Conservation (phyloP, 2,329 filamentous ascomycete genomes). For the Beauveria medogensis region DNA sequence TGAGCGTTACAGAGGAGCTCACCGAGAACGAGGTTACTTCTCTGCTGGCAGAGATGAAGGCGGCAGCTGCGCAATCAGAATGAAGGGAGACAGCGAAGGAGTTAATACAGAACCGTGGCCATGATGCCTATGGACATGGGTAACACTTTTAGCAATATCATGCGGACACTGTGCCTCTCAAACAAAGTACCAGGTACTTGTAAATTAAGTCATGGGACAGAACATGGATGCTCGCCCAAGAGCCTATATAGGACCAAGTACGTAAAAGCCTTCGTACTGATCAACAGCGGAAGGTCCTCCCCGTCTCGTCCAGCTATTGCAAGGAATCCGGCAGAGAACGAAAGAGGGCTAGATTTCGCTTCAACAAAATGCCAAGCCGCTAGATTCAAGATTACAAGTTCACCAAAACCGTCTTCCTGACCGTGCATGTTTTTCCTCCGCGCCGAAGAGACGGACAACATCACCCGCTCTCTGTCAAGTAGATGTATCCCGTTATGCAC, state of each 20-base stretch:
- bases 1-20: conserved; percentile 1
- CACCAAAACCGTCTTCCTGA: not conserved
- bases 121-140: not conserved
- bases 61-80: not conserved
- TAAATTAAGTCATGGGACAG: not conserved
- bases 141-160: not conserved
- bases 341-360: not conserved
- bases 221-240: not conserved
- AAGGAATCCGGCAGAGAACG: not conserved
- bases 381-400: conserved; percentile 8
- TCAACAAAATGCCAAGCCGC: not conserved
- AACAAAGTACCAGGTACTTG: not conserved
- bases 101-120: not conserved
- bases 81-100: not conserved
- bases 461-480: not conserved
- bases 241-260: conserved; percentile 5
- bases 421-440: not conserved
- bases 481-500: not conserved
- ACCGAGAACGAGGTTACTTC: not conserved
- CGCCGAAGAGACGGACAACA: not conserved
- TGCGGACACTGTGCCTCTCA: not conserved
- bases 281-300: not conserved
- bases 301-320: not conserved
- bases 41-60: conserved; percentile 10
- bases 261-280: not conserved